A percentile compares a stretch with the other conserved stretches of the same genome.
Evolutionary conservation across 2,329 filamentous ascomycete species (phyloP).

Genomic region (Verticillium albo-atrum): DNA sequence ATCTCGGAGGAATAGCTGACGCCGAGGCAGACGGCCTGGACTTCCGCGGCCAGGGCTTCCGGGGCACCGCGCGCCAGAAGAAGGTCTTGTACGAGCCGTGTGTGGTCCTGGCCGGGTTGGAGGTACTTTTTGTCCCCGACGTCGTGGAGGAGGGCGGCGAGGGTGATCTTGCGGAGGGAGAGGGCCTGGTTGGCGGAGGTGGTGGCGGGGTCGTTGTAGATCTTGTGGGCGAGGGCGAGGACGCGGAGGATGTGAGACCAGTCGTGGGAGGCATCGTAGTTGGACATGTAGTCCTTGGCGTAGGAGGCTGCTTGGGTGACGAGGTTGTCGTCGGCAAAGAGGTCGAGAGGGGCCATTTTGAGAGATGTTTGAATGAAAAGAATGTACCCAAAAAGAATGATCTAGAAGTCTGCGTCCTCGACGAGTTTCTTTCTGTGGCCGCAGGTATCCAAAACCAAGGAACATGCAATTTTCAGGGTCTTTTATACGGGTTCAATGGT

Average conservation of each 20-base stretch:
- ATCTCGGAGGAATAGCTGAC: slow-evolving; percentile 77
- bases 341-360: slow-evolving; percentile 1
- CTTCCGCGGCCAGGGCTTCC: slow-evolving; percentile 53
- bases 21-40: slow-evolving; percentile 69
- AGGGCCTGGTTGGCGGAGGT: slow-evolving; percentile 19
- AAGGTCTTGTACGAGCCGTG: slow-evolving; percentile 50
- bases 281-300: slow-evolving; percentile 66
- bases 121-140: slow-evolving; percentile 84
- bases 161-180: slow-evolving; percentile 55
- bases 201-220: slow-evolving; percentile 50
- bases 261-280: slow-evolving; percentile 84
- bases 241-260: slow-evolving; percentile 82
- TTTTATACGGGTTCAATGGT: neutral
- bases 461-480: neutral
- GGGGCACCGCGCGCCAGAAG: slow-evolving; percentile 54
- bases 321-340: slow-evolving; percentile 28
- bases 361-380: neutral
- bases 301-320: slow-evolving; percentile 57
- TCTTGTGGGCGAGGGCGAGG: slow-evolving; percentile 63
- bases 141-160: slow-evolving; percentile 78
- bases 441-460: neutral
- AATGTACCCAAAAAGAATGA: no score
- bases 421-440: neutral
- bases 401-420: no score
- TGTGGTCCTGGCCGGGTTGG: slow-evolving; percentile 48